Percentiles rank a stretch among this genome's conserved stretches.
Conservation (phyloP, 1,139 yeast species). For the Geotrichum reessii region DNA sequence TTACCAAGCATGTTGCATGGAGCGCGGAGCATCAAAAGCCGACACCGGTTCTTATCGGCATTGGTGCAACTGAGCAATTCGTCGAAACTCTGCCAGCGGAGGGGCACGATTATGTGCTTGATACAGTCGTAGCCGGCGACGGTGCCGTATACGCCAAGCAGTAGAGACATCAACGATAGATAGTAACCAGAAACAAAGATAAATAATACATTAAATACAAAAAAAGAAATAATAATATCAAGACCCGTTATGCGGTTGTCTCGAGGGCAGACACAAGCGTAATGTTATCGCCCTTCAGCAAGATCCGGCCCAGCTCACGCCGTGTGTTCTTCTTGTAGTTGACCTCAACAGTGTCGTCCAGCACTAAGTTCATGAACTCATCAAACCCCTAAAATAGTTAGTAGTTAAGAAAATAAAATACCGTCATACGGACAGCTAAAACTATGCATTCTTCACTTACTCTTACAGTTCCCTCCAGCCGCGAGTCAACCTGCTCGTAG, state of each 20-base stretch:
- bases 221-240: not conserved
- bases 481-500: conserved; percentile 70
- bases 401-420: too few relatives aligned
- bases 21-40: conserved; percentile 22
- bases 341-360: conserved; percentile 81
- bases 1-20: conserved; percentile 45
- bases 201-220: not conserved
- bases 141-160: not conserved
- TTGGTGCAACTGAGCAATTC: conserved; percentile 69
- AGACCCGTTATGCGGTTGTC: conserved; percentile 16
- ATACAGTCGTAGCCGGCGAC: conserved; percentile 48
- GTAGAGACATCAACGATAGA: not conserved
- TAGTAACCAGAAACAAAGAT: not conserved
- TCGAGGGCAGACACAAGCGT: conserved; percentile 65
- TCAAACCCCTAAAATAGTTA: conserved; percentile 65
- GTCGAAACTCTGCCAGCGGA: conserved; percentile 57
- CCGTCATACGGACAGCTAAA: too few relatives aligned
- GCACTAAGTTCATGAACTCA: conserved; percentile 94
- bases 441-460: conserved; percentile 22
- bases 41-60: conserved; percentile 46
- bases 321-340: conserved; percentile 41
- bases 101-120: conserved; percentile 62
- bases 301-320: conserved; percentile 48
- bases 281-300: conserved; percentile 91
- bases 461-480: conserved; percentile 74